These are phyloP conservation scores for Nemania sp. DNA, from an alignment of 2,329 filamentous ascomycete species.

Conservation along the genomic window DNA sequence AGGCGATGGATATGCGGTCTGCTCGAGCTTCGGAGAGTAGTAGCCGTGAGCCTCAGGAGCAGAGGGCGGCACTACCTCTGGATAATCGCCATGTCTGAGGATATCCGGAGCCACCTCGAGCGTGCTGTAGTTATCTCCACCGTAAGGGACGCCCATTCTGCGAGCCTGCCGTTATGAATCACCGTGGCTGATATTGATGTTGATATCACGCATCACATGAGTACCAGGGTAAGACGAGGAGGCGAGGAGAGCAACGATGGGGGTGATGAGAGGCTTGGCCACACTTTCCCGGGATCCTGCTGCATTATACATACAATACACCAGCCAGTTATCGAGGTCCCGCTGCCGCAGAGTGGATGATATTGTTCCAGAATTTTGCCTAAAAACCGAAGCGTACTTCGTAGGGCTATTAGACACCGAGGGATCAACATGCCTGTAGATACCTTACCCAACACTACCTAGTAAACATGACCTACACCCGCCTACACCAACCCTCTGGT, in stretches of 20 bases:
- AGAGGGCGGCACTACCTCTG: slow-evolving; percentile 21
- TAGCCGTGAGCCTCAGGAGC: slow-evolving; percentile 17
- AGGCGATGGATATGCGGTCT: neutral
- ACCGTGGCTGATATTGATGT: neutral
- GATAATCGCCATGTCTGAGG: slow-evolving; percentile 17
- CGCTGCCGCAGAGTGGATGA: neutral
- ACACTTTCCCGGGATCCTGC: neutral
- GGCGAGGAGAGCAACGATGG: neutral
- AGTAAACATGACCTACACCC: too few species aligned
- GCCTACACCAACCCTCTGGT: too few species aligned
- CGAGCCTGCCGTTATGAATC: slow-evolving; percentile 7
- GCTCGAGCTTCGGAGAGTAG: slow-evolving; percentile 16
- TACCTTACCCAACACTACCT: too few species aligned
- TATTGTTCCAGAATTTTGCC: neutral
- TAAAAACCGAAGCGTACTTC: too few species aligned
- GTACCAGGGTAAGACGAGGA: neutral
- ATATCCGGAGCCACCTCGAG: slow-evolving; percentile 20
- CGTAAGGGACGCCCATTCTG: slow-evolving; percentile 19
- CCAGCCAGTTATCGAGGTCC: neutral
- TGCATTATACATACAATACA: neutral
- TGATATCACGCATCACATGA: neutral
- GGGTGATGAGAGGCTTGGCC: too few species aligned
- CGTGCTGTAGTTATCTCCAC: slow-evolving; percentile 20
- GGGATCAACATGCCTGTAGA: neutral
- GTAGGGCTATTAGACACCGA: too few species aligned